Conservation (phyloP, 2,329 filamentous ascomycete genomes). For the Septoria linicola region DNA sequence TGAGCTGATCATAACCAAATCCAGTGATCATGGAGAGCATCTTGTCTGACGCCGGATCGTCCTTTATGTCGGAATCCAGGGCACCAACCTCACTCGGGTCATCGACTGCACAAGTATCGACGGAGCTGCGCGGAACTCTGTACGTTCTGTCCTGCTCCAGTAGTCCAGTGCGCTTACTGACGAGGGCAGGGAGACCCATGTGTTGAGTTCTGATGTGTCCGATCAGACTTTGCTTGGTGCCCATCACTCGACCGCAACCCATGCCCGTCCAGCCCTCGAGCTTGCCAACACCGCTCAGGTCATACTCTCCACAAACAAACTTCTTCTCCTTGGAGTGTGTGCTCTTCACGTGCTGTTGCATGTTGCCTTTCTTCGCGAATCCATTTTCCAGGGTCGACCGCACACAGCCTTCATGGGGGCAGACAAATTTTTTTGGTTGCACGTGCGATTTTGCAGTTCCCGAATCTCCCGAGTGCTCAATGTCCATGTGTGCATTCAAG, state of each 20-base stretch:
- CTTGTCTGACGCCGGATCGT: constrained; percentile 11
- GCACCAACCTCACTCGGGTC: constrained; percentile 11
- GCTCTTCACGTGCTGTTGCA: constrained; percentile 73
- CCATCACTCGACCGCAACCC: constrained; percentile 71
- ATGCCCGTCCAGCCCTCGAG: constrained; percentile 63
- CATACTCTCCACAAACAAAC: constrained; percentile 74
- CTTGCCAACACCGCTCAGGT: constrained; percentile 57
- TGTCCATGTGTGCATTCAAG: constrained; percentile 74
- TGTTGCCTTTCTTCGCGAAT: constrained; percentile 82
- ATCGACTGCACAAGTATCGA: constrained; percentile 3
- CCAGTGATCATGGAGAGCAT: constrained; percentile 52
- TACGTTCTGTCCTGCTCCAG: constrained; percentile 5
- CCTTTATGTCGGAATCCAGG: constrained; percentile 22
- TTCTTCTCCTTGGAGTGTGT: constrained; percentile 71
- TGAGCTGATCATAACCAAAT: constrained; percentile 53
- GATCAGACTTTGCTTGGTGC: constrained; percentile 74
- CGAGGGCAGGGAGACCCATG: constrained; percentile 53
- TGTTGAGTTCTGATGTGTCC: constrained; percentile 84
- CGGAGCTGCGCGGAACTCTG: not conserved
- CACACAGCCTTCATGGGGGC: constrained; percentile 47
- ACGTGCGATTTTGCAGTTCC: not conserved
- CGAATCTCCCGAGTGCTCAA: constrained; percentile 54
- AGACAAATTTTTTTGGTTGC: constrained; percentile 26
- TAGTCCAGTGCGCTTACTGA: constrained; percentile 14
- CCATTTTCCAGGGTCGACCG: constrained; percentile 70